Conservation (phyloP, 306 rosid species). For the Citrullus amarus region DNA sequence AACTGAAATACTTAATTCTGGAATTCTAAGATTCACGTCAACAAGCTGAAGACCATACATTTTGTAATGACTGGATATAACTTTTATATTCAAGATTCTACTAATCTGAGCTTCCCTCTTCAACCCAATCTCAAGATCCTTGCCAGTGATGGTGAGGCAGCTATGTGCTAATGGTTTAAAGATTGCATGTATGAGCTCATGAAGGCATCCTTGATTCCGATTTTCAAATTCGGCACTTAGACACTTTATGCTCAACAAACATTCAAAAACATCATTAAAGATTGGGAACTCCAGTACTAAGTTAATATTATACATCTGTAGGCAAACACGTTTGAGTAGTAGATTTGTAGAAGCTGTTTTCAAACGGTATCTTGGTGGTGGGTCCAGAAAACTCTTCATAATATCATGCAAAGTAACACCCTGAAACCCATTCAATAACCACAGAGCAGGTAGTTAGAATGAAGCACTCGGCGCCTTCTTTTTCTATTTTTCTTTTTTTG, state of each 20-base stretch:
- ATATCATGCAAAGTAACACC: slow-evolving; percentile 64
- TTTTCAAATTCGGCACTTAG: slow-evolving; percentile 37
- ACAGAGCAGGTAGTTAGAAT: neutral
- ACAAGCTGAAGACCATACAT: slow-evolving; percentile 43
- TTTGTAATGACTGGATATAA: slow-evolving; percentile 28
- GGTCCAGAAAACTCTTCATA: slow-evolving; percentile 43
- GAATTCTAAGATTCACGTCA: slow-evolving; percentile 42
- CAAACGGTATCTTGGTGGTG: slow-evolving; percentile 29
- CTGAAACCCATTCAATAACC: slow-evolving; percentile 34
- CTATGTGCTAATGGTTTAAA: slow-evolving; percentile 35
- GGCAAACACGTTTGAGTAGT: slow-evolving; percentile 53
- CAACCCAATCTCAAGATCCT: slow-evolving; percentile 42
- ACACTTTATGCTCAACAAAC: slow-evolving; percentile 40
- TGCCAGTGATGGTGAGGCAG: slow-evolving; percentile 29
- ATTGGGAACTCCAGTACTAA: slow-evolving; percentile 41
- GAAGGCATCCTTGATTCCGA: slow-evolving; percentile 31
- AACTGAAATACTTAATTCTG: slow-evolving; percentile 36
- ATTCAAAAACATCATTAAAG: slow-evolving; percentile 29
- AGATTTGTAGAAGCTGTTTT: slow-evolving; percentile 35
- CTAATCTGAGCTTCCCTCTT: slow-evolving; percentile 21
- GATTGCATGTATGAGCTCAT: slow-evolving; percentile 37
- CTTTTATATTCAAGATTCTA: slow-evolving; percentile 28
- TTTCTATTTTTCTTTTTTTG: no score
- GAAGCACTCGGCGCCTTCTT: neutral
- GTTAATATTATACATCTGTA: slow-evolving; percentile 27